These are phyloP conservation scores for Aspergillus spinulosporus DNA, from an alignment of 2,329 filamentous ascomycete genomes.

Conservation along the genomic window DNA sequence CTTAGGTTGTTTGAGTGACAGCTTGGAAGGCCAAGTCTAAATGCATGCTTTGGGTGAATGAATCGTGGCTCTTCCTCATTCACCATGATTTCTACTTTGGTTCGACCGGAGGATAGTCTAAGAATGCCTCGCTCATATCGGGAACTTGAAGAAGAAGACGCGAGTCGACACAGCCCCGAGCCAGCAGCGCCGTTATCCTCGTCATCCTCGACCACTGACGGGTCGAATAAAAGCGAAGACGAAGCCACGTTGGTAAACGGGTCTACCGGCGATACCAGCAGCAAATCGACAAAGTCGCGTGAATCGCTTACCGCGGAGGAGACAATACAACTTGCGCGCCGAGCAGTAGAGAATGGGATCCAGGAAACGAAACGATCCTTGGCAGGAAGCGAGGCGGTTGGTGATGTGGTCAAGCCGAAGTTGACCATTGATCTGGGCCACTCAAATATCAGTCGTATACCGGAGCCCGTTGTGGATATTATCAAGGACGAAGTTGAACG, in stretches of 20 bases:
- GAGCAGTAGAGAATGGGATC: constrained; percentile 49
- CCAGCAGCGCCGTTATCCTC: constrained; percentile 26
- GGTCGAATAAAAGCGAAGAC: constrained; percentile 31
- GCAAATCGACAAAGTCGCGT: constrained; percentile 24
- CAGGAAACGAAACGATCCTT: constrained; percentile 50
- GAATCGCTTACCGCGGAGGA: constrained; percentile 43
- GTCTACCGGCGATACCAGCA: constrained; percentile 26
- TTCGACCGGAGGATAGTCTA: constrained; percentile 40
- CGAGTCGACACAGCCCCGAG: constrained; percentile 30
- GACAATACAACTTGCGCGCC: constrained; percentile 47
- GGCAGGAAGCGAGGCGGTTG: constrained; percentile 48
- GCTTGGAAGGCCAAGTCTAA: constrained; percentile 5
- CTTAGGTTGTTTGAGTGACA: constrained; percentile 20
- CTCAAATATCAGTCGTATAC: constrained; percentile 50
- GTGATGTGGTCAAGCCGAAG: constrained; percentile 50
- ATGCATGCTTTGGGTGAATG: constrained; percentile 6
- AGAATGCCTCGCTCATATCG: constrained; percentile 35
- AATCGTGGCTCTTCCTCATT: constrained; percentile 2
- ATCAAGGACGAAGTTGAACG: constrained; percentile 56
- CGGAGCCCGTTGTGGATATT: constrained; percentile 52
- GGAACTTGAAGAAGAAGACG: constrained; percentile 37
- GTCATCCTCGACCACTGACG: constrained; percentile 31
- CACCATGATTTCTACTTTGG: constrained; percentile 38
- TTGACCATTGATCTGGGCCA: constrained; percentile 54
- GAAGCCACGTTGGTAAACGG: constrained; percentile 29